Conservation (phyloP, 495 filamentous ascomycete genomes). For the Hypoxylon rickii region DNA sequence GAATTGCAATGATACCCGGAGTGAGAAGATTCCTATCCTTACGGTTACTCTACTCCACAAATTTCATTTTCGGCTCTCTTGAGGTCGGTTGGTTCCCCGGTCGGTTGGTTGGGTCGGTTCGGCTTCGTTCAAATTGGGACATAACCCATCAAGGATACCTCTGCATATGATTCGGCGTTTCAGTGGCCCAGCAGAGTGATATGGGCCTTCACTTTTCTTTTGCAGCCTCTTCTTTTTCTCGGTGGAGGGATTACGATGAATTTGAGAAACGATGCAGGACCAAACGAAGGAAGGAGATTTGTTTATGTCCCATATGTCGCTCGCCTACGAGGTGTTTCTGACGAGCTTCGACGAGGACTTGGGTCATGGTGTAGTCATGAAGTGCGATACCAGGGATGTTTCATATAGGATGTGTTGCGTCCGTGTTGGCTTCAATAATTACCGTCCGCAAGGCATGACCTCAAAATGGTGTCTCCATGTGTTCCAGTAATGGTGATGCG, state of each 20-base stretch:
- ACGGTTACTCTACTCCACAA: slow-evolving; percentile 42
- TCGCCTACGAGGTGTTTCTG: neutral
- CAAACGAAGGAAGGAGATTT: neutral
- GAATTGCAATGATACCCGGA: slow-evolving; percentile 48
- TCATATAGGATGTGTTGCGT: too few relatives aligned
- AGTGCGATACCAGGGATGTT: too few relatives aligned
- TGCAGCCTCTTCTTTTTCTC: too few relatives aligned
- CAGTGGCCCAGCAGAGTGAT: slow-evolving; percentile 17
- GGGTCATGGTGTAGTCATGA: too few relatives aligned
- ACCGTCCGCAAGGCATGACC: too few relatives aligned
- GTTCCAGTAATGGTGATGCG: too few relatives aligned
- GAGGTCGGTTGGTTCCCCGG: slow-evolving; percentile 11
- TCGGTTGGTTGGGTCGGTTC: slow-evolving; percentile 12
- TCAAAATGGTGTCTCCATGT: too few relatives aligned
- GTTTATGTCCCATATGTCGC: neutral
- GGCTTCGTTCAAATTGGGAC: slow-evolving; percentile 23
- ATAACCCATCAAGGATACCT: slow-evolving; percentile 21
- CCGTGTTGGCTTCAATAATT: too few relatives aligned
- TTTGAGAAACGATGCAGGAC: too few relatives aligned
- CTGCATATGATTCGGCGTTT: slow-evolving; percentile 30
- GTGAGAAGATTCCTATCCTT: slow-evolving; percentile 33
- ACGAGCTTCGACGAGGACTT: too few relatives aligned
- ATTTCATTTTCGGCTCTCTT: slow-evolving; percentile 21
- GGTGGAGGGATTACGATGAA: too few relatives aligned
- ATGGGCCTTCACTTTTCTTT: slow-evolving; percentile 8